Percentiles rank a stretch among this genome's conserved stretches.
Evolutionary conservation across 805 yeast genomes (phyloP).

Genomic region (Saccharomycodes ludwigii): DNA sequence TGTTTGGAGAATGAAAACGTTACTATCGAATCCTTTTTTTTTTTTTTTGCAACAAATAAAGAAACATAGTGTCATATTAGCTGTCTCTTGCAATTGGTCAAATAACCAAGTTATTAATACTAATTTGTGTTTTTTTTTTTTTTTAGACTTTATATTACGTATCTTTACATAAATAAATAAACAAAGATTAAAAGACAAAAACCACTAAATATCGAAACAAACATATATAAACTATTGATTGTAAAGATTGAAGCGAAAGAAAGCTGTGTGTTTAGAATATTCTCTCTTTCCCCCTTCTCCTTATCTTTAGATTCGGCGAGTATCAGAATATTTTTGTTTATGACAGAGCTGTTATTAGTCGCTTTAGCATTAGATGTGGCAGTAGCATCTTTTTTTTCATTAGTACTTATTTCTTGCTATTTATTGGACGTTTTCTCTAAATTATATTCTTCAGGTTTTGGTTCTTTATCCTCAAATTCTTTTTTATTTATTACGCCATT

Average conservation of each 20-base stretch:
- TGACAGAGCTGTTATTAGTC: slow-evolving; percentile 4
- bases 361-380: slow-evolving; percentile 5
- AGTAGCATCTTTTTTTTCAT: slow-evolving; percentile 3
- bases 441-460: slow-evolving; percentile 3
- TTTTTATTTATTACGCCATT: too few relatives aligned
- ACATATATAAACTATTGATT: too few relatives aligned
- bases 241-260: too few relatives aligned
- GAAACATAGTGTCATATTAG: not conserved
- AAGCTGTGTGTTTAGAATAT: slow-evolving; percentile 25
- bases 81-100: not conserved
- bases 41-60: too few relatives aligned
- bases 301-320: slow-evolving; percentile 2
- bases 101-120: not conserved
- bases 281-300: slow-evolving; percentile 13
- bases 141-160: not conserved
- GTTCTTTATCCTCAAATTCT: too few relatives aligned
- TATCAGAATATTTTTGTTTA: slow-evolving; percentile 4
- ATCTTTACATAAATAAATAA: not conserved
- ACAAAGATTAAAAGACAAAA: not conserved
- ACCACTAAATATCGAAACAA: too few relatives aligned
- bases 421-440: too few relatives aligned
- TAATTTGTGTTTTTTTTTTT: not conserved
- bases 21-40: too few relatives aligned
- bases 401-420: too few relatives aligned
- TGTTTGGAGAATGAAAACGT: slow-evolving; percentile 68